Percentiles rank a stretch among this genome's conserved stretches.
phyloP scores from a whole-genome alignment of 495 filamentous ascomycete genomes.

The Penicillium macrosclerotiorum region DNA sequence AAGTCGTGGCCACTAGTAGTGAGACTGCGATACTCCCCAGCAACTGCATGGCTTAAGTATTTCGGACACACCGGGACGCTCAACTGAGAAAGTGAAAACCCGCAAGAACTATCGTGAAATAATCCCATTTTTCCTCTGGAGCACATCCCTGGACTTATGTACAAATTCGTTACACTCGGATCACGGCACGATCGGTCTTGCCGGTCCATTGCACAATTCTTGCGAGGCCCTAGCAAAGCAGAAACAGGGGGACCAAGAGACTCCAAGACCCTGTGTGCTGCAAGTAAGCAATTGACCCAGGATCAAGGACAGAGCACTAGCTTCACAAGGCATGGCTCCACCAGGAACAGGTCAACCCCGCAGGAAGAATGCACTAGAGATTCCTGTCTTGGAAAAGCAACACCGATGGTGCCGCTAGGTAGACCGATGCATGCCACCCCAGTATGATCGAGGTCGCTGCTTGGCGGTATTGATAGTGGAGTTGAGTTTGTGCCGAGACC shows the following conservation, averaged over 20 bases:
- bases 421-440: slow-evolving; percentile 7
- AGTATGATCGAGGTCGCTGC: slow-evolving; percentile 3
- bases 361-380: slow-evolving; percentile 12
- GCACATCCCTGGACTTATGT: slow-evolving; percentile 13
- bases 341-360: slow-evolving; percentile 15
- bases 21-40: slow-evolving; percentile 10
- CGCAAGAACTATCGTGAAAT: background rate
- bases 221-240: background rate
- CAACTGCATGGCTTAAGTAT: slow-evolving; percentile 15
- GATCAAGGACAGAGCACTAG: slow-evolving; percentile 7
- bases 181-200: background rate
- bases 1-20: slow-evolving; percentile 11
- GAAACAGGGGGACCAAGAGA: slow-evolving; percentile 1
- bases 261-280: slow-evolving; percentile 9
- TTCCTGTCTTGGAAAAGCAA: slow-evolving; percentile 8
- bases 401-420: background rate
- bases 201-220: slow-evolving; percentile 7
- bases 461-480: slow-evolving; percentile 15
- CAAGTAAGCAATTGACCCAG: slow-evolving; percentile 3
- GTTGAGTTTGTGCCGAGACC: slow-evolving; percentile 13
- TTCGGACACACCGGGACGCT: background rate
- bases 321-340: slow-evolving; percentile 10
- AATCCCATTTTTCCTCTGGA: background rate
- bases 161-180: slow-evolving; percentile 6
- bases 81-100: background rate